Percentiles rank a stretch among this genome's conserved stretches.
These are phyloP conservation scores for Penicillium sp. DNA, from an alignment of 2,329 filamentous ascomycete genomes.

Conservation along the genomic window DNA sequence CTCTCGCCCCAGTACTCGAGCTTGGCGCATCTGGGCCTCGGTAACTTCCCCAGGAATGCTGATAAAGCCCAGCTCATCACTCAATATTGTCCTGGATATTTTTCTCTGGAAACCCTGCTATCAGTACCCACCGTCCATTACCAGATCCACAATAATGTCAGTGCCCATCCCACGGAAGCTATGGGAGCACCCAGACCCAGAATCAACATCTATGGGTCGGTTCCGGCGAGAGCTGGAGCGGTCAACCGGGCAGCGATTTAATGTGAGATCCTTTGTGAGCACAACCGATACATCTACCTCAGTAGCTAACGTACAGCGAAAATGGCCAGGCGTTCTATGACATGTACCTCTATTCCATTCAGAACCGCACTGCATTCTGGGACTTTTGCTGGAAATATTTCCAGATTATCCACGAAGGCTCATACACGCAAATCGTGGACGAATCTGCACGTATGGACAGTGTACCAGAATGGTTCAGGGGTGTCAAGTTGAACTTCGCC, in stretches of 20 bases:
- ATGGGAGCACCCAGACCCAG: conserved; percentile 27
- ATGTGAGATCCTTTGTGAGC: conserved; percentile 3
- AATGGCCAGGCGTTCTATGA: conserved; percentile 55
- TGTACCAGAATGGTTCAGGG: conserved; percentile 75
- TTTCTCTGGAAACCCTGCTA: neutral
- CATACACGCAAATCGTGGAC: conserved; percentile 64
- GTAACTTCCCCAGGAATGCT: neutral
- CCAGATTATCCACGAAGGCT: conserved; percentile 64
- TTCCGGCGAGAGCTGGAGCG: conserved; percentile 20
- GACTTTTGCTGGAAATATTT: conserved; percentile 61
- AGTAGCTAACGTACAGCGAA: neutral
- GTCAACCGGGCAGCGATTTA: conserved; percentile 16
- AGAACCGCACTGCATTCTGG: conserved; percentile 65
- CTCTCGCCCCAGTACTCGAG: neutral
- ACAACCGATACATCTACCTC: neutral
- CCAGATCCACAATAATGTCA: neutral
- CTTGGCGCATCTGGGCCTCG: neutral
- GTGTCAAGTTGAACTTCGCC: conserved; percentile 72
- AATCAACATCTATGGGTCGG: conserved; percentile 22
- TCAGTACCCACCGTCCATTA: neutral
- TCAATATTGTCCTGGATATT: neutral
- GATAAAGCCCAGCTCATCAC: neutral
- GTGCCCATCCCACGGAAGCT: conserved; percentile 18
- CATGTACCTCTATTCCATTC: conserved; percentile 68
- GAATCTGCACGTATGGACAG: conserved; percentile 67